phyloP scores from a whole-genome alignment of 2,329 filamentous ascomycete species.

The Trichoderma sp. region DNA sequence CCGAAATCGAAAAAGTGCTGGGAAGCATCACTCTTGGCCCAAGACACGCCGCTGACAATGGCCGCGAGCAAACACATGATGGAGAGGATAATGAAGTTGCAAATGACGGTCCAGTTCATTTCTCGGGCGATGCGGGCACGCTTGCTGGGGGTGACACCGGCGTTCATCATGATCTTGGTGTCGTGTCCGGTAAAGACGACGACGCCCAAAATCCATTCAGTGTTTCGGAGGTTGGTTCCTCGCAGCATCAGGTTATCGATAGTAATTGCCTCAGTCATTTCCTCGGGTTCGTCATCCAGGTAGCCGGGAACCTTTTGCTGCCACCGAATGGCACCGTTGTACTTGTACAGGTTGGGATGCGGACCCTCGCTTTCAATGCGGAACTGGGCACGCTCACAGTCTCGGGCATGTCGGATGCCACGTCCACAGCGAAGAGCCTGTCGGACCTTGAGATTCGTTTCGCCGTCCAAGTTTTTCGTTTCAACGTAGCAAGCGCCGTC shows the following conservation, averaged over 20 bases:
- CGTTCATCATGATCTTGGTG: slow-evolving; percentile 99
- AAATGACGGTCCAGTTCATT: slow-evolving; percentile 95
- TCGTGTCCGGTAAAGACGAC: slow-evolving; percentile 94
- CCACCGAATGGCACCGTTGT: slow-evolving; percentile 89
- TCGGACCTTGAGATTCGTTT: slow-evolving; percentile 95
- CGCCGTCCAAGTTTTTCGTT: slow-evolving; percentile 96
- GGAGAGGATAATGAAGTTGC: slow-evolving; percentile 90
- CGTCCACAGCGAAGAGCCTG: slow-evolving; percentile 86
- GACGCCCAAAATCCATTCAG: slow-evolving; percentile 91
- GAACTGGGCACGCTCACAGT: slow-evolving; percentile 90
- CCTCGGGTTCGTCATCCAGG: slow-evolving; percentile 61
- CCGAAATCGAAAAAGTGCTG: slow-evolving; percentile 82
- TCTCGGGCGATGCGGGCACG: slow-evolving; percentile 87
- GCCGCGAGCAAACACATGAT: slow-evolving; percentile 85
- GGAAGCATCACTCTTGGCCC: slow-evolving; percentile 73
- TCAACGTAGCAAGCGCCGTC: slow-evolving; percentile 97
- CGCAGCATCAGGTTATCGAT: slow-evolving; percentile 95
- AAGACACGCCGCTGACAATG: slow-evolving; percentile 81
- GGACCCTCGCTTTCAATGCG: slow-evolving; percentile 85
- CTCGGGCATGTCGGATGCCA: slow-evolving; percentile 79
- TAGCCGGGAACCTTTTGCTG: slow-evolving; percentile 68
- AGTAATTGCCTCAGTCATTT: slow-evolving; percentile 88
- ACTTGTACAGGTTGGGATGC: slow-evolving; percentile 93
- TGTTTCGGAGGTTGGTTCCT: slow-evolving; percentile 92
- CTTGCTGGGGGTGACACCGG: slow-evolving; percentile 92